Evolutionary conservation across 75 land plant genomes (phyloP).

Genomic region (Selaginella moellendorffii): DNA sequence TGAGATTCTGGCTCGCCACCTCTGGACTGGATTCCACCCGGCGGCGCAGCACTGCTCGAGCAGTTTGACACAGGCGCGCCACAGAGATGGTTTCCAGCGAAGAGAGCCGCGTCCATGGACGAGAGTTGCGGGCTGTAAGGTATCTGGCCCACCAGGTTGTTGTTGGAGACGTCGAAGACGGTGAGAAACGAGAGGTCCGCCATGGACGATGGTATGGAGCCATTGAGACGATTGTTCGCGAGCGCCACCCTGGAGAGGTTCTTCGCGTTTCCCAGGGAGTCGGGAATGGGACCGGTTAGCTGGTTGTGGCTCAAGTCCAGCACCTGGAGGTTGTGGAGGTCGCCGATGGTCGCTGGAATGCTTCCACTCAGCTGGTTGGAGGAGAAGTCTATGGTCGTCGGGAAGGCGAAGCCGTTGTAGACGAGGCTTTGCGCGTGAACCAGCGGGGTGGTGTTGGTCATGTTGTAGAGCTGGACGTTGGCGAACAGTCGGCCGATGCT

Average conservation of each 20-base stretch:
- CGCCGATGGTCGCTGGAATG: background rate
- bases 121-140: background rate
- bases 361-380: background rate
- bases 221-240: background rate
- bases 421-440: background rate
- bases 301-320: background rate
- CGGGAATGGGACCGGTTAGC: background rate
- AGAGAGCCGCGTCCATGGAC: background rate
- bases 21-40: no score
- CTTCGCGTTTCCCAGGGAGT: background rate
- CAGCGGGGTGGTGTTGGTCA: background rate
- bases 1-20: no score
- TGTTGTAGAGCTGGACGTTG: background rate
- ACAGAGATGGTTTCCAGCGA: background rate
- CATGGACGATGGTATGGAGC: background rate
- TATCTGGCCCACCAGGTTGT: background rate
- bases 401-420: background rate
- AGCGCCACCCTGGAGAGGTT: background rate
- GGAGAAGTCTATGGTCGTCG: background rate
- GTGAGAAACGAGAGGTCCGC: background rate
- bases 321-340: background rate
- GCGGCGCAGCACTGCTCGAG: background rate
- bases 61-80: background rate
- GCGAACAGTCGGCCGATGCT: background rate
- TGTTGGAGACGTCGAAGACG: background rate